Evolutionary conservation across 1,284 basidiomycete species (phyloP).

Genomic region (Microbotryomycetes sp.): DNA sequence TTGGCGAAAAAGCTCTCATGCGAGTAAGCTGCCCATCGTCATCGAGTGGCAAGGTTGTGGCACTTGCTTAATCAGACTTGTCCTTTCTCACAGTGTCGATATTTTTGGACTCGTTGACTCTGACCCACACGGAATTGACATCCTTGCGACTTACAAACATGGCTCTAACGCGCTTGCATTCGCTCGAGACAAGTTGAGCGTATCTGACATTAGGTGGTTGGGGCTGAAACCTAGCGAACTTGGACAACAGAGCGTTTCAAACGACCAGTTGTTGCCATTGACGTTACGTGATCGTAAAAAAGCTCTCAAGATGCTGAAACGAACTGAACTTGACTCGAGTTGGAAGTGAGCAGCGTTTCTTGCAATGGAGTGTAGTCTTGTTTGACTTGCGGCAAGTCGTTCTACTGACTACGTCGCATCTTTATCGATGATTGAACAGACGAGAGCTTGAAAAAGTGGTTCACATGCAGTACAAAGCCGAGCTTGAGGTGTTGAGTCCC

Average conservation of each 20-base stretch:
- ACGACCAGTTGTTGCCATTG: constrained; percentile 61
- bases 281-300: constrained; percentile 66
- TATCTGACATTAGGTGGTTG: constrained; percentile 64
- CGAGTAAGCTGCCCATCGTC: too few species aligned
- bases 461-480: constrained; percentile 71
- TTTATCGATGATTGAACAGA: constrained; percentile 45
- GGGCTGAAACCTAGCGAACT: constrained; percentile 58
- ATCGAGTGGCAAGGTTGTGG: too few species aligned
- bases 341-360: constrained; percentile 57
- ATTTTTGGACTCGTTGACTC: constrained; percentile 77
- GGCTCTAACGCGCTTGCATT: constrained; percentile 52
- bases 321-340: constrained; percentile 50
- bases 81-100: constrained; percentile 50
- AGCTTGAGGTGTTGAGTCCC: constrained; percentile 66
- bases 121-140: constrained; percentile 83
- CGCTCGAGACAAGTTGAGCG: constrained; percentile 58
- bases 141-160: constrained; percentile 67
- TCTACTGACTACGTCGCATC: constrained; percentile 6
- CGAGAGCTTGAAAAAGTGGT: constrained; percentile 72
- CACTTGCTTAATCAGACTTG: too few species aligned
- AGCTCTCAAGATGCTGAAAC: constrained; percentile 60
- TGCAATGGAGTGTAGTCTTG: too few species aligned
- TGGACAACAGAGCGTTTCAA: constrained; percentile 49
- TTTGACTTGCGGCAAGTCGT: not conserved
- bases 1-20: too few species aligned